phyloP scores from a whole-genome alignment of 2,329 filamentous ascomycete species.

The Fusarium nodosum region DNA sequence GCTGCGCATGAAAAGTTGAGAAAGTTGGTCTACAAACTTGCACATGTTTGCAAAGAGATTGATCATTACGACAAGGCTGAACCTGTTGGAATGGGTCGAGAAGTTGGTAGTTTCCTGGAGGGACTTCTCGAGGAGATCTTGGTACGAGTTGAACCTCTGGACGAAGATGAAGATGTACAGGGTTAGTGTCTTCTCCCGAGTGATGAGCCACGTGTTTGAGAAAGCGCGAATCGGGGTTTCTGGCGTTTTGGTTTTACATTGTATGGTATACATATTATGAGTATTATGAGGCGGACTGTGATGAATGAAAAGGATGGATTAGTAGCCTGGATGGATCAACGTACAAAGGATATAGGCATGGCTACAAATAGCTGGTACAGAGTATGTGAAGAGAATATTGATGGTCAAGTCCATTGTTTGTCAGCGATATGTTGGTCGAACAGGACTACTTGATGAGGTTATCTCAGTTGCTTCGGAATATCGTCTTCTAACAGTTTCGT shows the following conservation, averaged over 20 bases:
- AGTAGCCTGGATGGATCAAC: slow-evolving; percentile 12
- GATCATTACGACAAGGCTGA: slow-evolving; percentile 88
- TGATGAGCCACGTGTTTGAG: slow-evolving; percentile 6
- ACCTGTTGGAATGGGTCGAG: slow-evolving; percentile 93
- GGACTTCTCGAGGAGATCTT: slow-evolving; percentile 94
- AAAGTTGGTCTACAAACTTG: slow-evolving; percentile 84
- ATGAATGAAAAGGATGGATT: slow-evolving; percentile 28
- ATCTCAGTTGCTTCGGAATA: slow-evolving; percentile 11
- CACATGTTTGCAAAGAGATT: slow-evolving; percentile 87
- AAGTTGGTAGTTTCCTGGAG: slow-evolving; percentile 89
- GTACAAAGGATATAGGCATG: slow-evolving; percentile 21
- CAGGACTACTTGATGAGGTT: too few relatives aligned
- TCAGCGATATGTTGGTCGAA: too few relatives aligned
- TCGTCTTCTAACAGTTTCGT: slow-evolving; percentile 24
- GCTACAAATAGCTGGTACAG: slow-evolving; percentile 20
- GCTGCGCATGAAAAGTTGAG: slow-evolving; percentile 85
- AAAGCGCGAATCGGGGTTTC: slow-evolving; percentile 17
- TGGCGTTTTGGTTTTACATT: slow-evolving; percentile 41
- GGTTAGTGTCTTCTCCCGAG: slow-evolving; percentile 11
- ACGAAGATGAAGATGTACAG: slow-evolving; percentile 71
- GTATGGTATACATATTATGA: slow-evolving; percentile 34
- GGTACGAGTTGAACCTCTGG: slow-evolving; percentile 88
- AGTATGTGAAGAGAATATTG: slow-evolving; percentile 6
- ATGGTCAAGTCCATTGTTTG: not conserved
- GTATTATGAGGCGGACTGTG: slow-evolving; percentile 23